Percentiles rank a stretch among this genome's conserved stretches.
Evolutionary conservation across 805 yeast species (phyloP).

Genomic region (Lipomyces yamadae): DNA sequence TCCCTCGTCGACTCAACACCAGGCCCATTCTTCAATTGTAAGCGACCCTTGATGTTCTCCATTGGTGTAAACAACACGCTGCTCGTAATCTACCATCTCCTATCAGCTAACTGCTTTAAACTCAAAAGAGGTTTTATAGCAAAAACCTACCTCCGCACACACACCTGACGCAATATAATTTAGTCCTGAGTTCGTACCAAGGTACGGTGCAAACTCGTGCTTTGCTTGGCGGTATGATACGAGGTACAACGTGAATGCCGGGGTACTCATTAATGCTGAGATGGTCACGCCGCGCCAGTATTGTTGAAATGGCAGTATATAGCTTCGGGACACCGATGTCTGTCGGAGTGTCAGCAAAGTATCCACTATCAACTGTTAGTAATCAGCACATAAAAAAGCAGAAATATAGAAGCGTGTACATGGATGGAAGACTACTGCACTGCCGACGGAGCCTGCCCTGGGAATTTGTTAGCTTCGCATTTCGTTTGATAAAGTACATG

Average conservation of each 20-base stretch:
- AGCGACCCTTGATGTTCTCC: slow-evolving; percentile 53
- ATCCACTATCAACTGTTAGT: slow-evolving; percentile 22
- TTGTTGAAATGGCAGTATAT: slow-evolving; percentile 27
- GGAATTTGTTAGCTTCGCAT: neutral
- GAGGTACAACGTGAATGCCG: slow-evolving; percentile 50
- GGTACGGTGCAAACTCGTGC: slow-evolving; percentile 37
- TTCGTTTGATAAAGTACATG: neutral
- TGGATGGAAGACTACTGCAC: slow-evolving; percentile 35
- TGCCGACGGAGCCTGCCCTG: slow-evolving; percentile 34
- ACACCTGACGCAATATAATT: slow-evolving; percentile 26
- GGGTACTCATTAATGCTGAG: slow-evolving; percentile 48
- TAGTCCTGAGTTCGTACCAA: slow-evolving; percentile 25
- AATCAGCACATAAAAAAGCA: neutral
- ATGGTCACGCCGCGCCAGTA: slow-evolving; percentile 48
- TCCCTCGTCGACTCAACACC: slow-evolving; percentile 28
- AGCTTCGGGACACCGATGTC: slow-evolving; percentile 22
- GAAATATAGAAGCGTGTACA: slow-evolving; percentile 11
- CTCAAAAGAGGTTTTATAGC: too few relatives aligned
- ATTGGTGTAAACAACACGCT: slow-evolving; percentile 52
- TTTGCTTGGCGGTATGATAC: slow-evolving; percentile 50
- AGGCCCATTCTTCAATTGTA: slow-evolving; percentile 45
- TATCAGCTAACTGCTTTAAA: too few relatives aligned
- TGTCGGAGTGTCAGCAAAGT: slow-evolving; percentile 32
- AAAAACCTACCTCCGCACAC: slow-evolving; percentile 22
- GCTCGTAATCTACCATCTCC: slow-evolving; percentile 41